These are phyloP conservation scores for Stachybotrys chartarum DNA, from an alignment of 2,329 filamentous ascomycete genomes.

Conservation along the genomic window DNA sequence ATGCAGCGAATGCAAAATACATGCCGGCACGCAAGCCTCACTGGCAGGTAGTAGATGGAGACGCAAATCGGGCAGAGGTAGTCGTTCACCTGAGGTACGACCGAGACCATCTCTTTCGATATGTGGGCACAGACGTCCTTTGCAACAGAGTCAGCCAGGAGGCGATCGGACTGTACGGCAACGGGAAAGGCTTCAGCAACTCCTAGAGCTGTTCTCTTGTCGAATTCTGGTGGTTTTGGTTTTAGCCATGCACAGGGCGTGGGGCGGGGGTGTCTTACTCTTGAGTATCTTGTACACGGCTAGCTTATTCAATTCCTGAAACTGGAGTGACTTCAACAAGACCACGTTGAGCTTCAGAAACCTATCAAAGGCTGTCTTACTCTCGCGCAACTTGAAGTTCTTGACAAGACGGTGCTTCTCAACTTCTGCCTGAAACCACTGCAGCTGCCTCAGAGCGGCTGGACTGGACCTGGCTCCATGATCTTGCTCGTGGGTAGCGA, in stretches of 20 bases:
- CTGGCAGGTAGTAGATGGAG: constrained; percentile 70
- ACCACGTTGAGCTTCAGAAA: constrained; percentile 69
- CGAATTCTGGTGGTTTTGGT: constrained; percentile 54
- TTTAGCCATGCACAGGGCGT: neutral
- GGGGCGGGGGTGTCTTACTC: constrained; percentile 37
- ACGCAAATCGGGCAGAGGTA: constrained; percentile 78
- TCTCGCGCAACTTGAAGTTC: constrained; percentile 60
- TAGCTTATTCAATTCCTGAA: constrained; percentile 75
- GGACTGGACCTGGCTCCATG: constrained; percentile 60
- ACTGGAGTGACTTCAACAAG: constrained; percentile 73
- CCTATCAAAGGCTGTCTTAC: constrained; percentile 53
- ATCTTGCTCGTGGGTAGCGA: constrained; percentile 66
- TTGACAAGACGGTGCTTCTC: constrained; percentile 49
- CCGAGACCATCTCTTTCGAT: constrained; percentile 61
- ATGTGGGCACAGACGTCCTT: constrained; percentile 71
- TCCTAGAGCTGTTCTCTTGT: constrained; percentile 73
- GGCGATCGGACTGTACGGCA: constrained; percentile 49
- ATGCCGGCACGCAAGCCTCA: constrained; percentile 69
- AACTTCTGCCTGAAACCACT: constrained; percentile 66
- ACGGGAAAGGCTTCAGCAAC: constrained; percentile 57
- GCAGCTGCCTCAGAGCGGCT: constrained; percentile 59
- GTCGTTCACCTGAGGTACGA: constrained; percentile 78
- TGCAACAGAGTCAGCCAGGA: constrained; percentile 61
- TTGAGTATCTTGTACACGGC: constrained; percentile 81
- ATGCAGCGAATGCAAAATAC: constrained; percentile 81